Base-by-base conservation (phyloP, 2,329 filamentous ascomycete genomes). In the Periconia macrospinosa region DNA sequence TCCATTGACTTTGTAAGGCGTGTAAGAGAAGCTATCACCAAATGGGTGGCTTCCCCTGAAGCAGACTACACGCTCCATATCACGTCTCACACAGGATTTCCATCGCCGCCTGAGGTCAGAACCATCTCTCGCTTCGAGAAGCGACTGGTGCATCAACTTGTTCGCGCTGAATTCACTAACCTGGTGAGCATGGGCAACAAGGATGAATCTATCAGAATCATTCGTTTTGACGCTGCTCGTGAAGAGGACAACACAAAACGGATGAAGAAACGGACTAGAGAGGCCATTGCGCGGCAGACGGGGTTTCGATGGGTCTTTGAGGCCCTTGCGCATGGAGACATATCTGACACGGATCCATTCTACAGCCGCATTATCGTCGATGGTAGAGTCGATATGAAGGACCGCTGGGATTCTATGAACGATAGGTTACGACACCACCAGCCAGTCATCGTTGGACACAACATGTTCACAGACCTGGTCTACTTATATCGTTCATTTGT, bases 401-500 rank as follows among this genome's bases (percentile, higher is more conserved):
- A 68, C 33, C 69, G 73, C 30, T 77, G 78, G 45, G 59, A 74
- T 33, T 70, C 73, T 17, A 75, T 75, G 0, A 72, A 78, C 49
- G 60, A 69, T 6, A 67, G 73, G 6, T 63, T 87, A 13, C 76
- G 75, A 42, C 66, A 70, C 18, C 78, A 76, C 18, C 75, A 78
- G 14, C 77, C 79, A 2, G 75, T 85, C 0, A 61, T 89, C 0
- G 78, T 89, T 2, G 85, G 86, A 0, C 86, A 89, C 71, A 89
- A 89, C 60, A 76, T 85, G 54, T 83, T 89, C 57, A 80, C 81
- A 1, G 86, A 89, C 59, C 74, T 89, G 2, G 79, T 84, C 35
- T 88, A 88, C 61, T 70, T 89, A 35, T 86, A 87, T 67, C 71
- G 77, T n/a, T 81, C 79, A 1, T 89, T 89, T 67, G 76, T 88